These are phyloP conservation scores for Saccharomycopsis sp. DNA, from an alignment of 805 yeast genomes.

Conservation along the genomic window DNA sequence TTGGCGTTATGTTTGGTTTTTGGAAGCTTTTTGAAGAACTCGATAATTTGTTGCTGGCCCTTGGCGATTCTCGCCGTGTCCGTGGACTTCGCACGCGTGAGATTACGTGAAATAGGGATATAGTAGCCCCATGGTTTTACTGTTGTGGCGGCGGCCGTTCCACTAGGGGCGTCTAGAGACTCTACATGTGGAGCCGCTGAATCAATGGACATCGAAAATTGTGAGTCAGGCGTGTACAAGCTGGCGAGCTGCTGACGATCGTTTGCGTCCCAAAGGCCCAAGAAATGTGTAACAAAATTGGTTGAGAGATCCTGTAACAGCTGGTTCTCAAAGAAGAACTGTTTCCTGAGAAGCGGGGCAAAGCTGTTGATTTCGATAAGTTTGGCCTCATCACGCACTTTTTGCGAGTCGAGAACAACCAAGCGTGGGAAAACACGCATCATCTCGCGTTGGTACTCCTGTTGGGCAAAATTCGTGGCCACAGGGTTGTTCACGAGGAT, in stretches of 20 bases:
- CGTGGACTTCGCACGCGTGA: constrained; percentile 45
- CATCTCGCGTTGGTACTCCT: constrained; percentile 52
- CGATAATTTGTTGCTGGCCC: constrained; percentile 64
- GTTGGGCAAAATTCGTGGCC: constrained; percentile 27
- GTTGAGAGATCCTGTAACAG: constrained; percentile 66
- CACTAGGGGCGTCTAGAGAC: constrained; percentile 6
- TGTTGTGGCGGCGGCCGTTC: constrained; percentile 24
- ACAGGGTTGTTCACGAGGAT: constrained; percentile 78
- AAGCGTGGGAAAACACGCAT: constrained; percentile 74
- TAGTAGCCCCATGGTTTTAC: constrained; percentile 56
- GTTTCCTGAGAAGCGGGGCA: constrained; percentile 45
- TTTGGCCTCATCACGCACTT: constrained; percentile 68
- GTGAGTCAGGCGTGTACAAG: constrained; percentile 76
- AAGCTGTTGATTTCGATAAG: constrained; percentile 44
- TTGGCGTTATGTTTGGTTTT: constrained; percentile 68
- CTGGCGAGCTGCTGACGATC: constrained; percentile 55
- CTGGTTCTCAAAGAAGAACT: constrained; percentile 75
- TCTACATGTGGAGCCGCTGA: constrained; percentile 49
- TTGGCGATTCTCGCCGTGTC: constrained; percentile 51
- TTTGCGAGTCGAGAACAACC: constrained; percentile 67
- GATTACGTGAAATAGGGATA: constrained; percentile 67
- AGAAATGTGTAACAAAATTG: constrained; percentile 69
- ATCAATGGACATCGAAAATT: constrained; percentile 77
- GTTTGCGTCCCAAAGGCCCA: constrained; percentile 76
- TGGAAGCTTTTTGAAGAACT: constrained; percentile 65